A percentile compares a stretch with the other conserved stretches of the same genome.
Conservation (phyloP, 345 rosid genomes). For the Salix exigua region DNA sequence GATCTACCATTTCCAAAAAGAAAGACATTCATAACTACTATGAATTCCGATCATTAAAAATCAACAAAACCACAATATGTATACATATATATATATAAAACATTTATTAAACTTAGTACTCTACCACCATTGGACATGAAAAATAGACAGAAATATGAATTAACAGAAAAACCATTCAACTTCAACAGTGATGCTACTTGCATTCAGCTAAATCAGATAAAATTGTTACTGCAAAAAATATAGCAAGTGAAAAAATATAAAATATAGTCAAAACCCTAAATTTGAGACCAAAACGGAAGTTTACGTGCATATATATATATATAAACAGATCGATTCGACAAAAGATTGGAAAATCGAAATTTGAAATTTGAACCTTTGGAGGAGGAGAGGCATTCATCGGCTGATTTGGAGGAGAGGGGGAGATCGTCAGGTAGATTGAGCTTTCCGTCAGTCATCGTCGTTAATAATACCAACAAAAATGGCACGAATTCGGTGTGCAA, state of each 20-base stretch:
- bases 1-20: constrained; percentile 4
- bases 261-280: neutral
- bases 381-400: constrained; percentile 12
- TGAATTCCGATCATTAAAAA: neutral
- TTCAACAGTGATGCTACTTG: neutral
- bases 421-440: constrained; percentile 27
- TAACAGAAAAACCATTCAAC: neutral
- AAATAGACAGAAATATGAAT: neutral
- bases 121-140: neutral
- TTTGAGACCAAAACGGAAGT: neutral
- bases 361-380: constrained; percentile 14
- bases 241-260: neutral
- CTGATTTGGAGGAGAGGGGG: constrained; percentile 11
- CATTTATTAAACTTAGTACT: neutral
- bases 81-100: neutral
- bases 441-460: constrained; percentile 25
- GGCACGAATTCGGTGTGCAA: neutral
- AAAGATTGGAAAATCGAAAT: neutral
- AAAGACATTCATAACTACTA: neutral
- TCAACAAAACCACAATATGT: neutral
- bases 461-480: neutral
- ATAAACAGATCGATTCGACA: neutral
- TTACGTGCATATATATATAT: neutral
- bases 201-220: neutral
- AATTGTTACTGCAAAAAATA: neutral